These are phyloP conservation scores for Fusarium sp. DNA, from an alignment of 2,329 filamentous ascomycete species.

Conservation along the genomic window DNA sequence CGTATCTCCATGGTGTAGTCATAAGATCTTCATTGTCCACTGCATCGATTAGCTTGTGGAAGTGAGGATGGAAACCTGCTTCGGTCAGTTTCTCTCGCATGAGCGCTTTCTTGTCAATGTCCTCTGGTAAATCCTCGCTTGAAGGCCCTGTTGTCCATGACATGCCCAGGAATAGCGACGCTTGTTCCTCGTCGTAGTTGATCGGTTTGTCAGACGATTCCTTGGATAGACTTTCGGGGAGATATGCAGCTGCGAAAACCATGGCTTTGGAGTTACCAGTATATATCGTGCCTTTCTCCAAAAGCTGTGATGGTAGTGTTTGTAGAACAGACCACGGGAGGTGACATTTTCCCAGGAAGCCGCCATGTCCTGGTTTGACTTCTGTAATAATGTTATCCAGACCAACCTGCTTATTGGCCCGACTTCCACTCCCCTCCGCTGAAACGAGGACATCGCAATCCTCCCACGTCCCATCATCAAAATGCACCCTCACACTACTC, in stretches of 20 bases:
- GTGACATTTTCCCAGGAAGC: neutral
- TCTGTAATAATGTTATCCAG: neutral
- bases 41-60: neutral
- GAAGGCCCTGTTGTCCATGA: neutral
- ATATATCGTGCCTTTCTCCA: neutral
- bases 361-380: neutral
- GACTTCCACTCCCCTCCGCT: neutral
- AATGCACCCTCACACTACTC: neutral
- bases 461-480: neutral
- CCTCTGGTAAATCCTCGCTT: accelerated
- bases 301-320: neutral
- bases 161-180: neutral
- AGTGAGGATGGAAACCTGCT: neutral
- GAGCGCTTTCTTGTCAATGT: neutral
- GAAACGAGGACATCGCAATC: neutral
- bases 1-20: neutral
- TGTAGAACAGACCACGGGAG: neutral
- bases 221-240: accelerated
- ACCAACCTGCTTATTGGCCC: neutral
- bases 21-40: neutral
- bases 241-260: neutral
- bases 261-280: neutral
- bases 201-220: neutral
- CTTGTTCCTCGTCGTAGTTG: neutral
- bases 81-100: neutral